These are phyloP conservation scores for Myochromella boudieri DNA, from an alignment of 768 basidiomycete species.

Conservation along the genomic window DNA sequence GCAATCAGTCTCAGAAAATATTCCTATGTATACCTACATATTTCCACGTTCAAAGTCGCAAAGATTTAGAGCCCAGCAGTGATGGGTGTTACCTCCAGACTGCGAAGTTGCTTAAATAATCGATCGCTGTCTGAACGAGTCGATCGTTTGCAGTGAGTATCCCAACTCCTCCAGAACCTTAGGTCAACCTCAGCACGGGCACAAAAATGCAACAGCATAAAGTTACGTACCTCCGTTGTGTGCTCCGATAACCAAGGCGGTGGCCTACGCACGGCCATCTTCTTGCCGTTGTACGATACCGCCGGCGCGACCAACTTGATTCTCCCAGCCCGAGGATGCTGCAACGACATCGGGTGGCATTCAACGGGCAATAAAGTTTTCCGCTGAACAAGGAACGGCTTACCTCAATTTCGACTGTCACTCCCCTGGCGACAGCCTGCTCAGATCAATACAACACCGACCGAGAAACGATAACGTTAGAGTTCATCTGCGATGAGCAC, in stretches of 20 bases:
- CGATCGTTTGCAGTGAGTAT: slow-evolving; percentile 18
- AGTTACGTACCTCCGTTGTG: slow-evolving; percentile 60
- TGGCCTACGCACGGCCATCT: slow-evolving; percentile 71
- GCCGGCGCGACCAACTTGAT: slow-evolving; percentile 82
- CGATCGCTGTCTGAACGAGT: slow-evolving; percentile 15
- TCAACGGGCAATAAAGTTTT: slow-evolving; percentile 13
- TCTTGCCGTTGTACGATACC: slow-evolving; percentile 77
- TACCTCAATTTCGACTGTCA: slow-evolving; percentile 79
- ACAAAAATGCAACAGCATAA: not conserved
- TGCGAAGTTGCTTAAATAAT: slow-evolving; percentile 19
- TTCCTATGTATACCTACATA: too few species aligned
- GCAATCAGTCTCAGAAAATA: too few species aligned
- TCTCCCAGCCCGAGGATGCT: slow-evolving; percentile 76
- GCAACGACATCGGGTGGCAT: too few species aligned
- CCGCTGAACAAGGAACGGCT: slow-evolving; percentile 35
- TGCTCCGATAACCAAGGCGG: slow-evolving; percentile 90
- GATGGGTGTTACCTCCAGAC: too few species aligned
- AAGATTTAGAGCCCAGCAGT: too few species aligned
- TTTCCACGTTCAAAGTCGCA: too few species aligned
- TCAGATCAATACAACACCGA: slow-evolving; percentile 9
- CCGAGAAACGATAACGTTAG: not conserved
- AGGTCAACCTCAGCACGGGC: not conserved
- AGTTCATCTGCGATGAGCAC: not conserved
- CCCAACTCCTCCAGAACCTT: slow-evolving; percentile 35
- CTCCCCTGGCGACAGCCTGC: slow-evolving; percentile 73